phyloP scores from a whole-genome alignment of 1,284 basidiomycete species.

The Sanguinoderma infundibulare region DNA sequence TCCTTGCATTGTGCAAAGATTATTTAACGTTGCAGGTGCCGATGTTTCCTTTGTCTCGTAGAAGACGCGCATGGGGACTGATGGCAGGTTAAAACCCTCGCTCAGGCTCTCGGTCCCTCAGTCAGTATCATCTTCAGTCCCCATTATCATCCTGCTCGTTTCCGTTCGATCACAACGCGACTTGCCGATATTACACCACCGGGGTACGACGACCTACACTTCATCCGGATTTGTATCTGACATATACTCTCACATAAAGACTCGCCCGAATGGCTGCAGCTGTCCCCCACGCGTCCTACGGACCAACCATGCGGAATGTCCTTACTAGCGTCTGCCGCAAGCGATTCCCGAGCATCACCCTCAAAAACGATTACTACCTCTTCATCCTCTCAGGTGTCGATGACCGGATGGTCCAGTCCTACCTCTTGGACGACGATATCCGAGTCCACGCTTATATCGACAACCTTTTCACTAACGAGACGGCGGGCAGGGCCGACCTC shows the following conservation, averaged over 20 bases:
- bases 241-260: background rate
- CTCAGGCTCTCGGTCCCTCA: too few relatives aligned
- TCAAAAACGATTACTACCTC: background rate
- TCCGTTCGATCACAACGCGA: too few relatives aligned
- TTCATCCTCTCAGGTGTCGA: background rate
- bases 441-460: background rate
- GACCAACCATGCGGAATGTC: background rate
- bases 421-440: background rate
- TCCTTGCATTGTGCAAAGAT: too few relatives aligned
- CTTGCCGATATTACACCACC: too few relatives aligned
- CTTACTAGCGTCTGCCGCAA: background rate
- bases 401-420: background rate
- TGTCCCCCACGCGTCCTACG: background rate
- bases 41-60: too few relatives aligned
- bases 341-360: background rate
- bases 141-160: too few relatives aligned
- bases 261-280: background rate
- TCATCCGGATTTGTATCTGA: too few relatives aligned
- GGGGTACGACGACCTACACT: too few relatives aligned
- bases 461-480: background rate
- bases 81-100: too few relatives aligned
- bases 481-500: background rate
- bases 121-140: too few relatives aligned
- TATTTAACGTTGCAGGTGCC: too few relatives aligned
- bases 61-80: too few relatives aligned